Evolutionary conservation across 2,329 filamentous ascomycete species (phyloP).

Genomic region (Phialophora chinensis): DNA sequence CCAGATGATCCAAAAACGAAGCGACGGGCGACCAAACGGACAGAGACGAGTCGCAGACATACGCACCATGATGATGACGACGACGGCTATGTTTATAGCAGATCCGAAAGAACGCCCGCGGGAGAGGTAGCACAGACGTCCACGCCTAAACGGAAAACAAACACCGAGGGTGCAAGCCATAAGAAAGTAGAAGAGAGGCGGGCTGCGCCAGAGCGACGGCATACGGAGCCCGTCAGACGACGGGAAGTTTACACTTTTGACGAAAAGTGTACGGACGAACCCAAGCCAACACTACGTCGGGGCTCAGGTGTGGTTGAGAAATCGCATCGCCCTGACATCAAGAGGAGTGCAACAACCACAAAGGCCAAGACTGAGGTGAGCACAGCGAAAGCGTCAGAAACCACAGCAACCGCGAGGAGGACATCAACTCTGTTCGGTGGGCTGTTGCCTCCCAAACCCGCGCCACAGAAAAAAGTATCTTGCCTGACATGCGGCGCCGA

Average conservation of each 20-base stretch:
- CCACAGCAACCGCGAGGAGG: slow-evolving; percentile 24
- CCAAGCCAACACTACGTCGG: slow-evolving; percentile 11
- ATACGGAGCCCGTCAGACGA: slow-evolving; percentile 29
- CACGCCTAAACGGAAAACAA: slow-evolving; percentile 10
- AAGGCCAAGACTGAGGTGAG: slow-evolving; percentile 22
- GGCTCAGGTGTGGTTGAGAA: slow-evolving; percentile 15
- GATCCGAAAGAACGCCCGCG: not conserved
- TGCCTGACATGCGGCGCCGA: slow-evolving; percentile 75
- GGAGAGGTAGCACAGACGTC: not conserved
- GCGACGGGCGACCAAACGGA: slow-evolving; percentile 18
- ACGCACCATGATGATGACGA: slow-evolving; percentile 23
- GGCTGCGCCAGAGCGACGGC: slow-evolving; percentile 27
- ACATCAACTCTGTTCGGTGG: slow-evolving; percentile 24
- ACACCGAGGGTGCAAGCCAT: not conserved
- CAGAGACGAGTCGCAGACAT: slow-evolving; percentile 12
- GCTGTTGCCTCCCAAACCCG: slow-evolving; percentile 30
- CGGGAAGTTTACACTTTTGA: slow-evolving; percentile 15
- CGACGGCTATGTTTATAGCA: slow-evolving; percentile 32
- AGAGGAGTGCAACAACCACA: slow-evolving; percentile 32
- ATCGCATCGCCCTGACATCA: slow-evolving; percentile 23
- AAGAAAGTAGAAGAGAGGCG: slow-evolving; percentile 19
- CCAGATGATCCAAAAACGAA: slow-evolving; percentile 2
- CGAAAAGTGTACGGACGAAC: slow-evolving; percentile 15
- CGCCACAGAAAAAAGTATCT: slow-evolving; percentile 60
- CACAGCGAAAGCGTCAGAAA: slow-evolving; percentile 13